Base-by-base conservation (phyloP, 2,329 filamentous ascomycete species). In the Talaromyces sp. region DNA sequence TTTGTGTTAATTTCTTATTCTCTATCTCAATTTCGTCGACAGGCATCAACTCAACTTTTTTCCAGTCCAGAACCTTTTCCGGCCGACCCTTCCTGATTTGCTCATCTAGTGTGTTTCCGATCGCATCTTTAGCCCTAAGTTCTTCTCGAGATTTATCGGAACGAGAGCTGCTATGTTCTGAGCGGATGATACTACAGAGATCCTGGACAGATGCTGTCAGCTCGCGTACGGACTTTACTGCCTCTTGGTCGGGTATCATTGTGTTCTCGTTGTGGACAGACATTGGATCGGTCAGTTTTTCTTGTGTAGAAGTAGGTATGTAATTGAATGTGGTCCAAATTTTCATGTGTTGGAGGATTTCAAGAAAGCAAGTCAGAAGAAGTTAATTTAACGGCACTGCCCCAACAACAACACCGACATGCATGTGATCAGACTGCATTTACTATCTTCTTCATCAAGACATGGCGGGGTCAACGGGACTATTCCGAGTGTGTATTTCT, bases 131-230 rank as follows among this genome's bases (percentile, higher is more conserved):
- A 1, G 31, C 45, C 45, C 50, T 64, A 1, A 52, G 4, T 16
- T 52, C 41, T 59, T 10, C 54, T 52, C 33, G 62, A 52, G n/a
- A 33, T 52, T 64, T 52, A 19, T 50, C 11, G 16, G 54, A 16
- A 33, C 3, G 19, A 59, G 33, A 43, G 9, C 10, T 33, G 57
- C 43, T 5, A 9, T 52, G 6, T 41, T 59, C 33, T 43, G 45
- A 52, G 41, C 9, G 0, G 62, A 64, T 59, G 43, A n/a, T 27
- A 33, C 5, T 43, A 10, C 14, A 35, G 54, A 64, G 54, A n/a
- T 50, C 54, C 22, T 43, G 43, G 54, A 59, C 45, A n/a, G 54
- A 59, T 31, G 62, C 41, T 33, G 54, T 64, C 13, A 60, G 62
- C 14, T 64, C 54, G 22, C 43, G 24, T 43, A 64, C 19, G 22